A percentile compares a stretch with the other conserved stretches of the same genome.
These are phyloP conservation scores for Mortierella sp. DNA, from an alignment of 371 early-diverging fungal species.

Conservation along the genomic window DNA sequence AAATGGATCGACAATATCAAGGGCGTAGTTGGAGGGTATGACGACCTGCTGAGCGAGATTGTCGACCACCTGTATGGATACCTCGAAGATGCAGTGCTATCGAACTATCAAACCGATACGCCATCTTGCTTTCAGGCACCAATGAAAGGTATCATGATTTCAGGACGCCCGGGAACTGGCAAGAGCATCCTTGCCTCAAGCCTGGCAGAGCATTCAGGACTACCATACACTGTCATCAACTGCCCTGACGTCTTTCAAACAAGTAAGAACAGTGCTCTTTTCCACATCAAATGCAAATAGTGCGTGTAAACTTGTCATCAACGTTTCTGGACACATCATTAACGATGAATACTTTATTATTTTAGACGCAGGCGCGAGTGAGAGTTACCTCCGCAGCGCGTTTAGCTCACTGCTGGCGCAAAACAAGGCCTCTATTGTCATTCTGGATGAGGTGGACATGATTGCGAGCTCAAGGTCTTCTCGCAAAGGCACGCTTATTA, in stretches of 20 bases:
- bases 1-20: slow-evolving; percentile 60
- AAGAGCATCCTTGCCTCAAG: slow-evolving; percentile 72
- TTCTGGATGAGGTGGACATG: slow-evolving; percentile 78
- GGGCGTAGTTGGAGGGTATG: slow-evolving; percentile 62
- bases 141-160: slow-evolving; percentile 65
- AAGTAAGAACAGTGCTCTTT: slow-evolving; percentile 54
- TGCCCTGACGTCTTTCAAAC: slow-evolving; percentile 81
- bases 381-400: slow-evolving; percentile 60
- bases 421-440: slow-evolving; percentile 60
- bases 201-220: slow-evolving; percentile 64
- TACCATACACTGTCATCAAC: slow-evolving; percentile 72
- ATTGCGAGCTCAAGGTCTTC: slow-evolving; percentile 62
- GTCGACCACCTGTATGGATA: slow-evolving; percentile 37
- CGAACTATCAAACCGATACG: neutral
- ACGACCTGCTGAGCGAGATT: slow-evolving; percentile 55
- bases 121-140: slow-evolving; percentile 31
- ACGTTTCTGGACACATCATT: neutral
- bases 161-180: slow-evolving; percentile 77
- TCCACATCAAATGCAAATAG: neutral
- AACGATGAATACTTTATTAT: neutral
- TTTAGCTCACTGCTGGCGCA: slow-evolving; percentile 56
- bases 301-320: neutral
- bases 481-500: slow-evolving; percentile 60
- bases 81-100: slow-evolving; percentile 17
- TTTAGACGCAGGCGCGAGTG: slow-evolving; percentile 73